phyloP scores from a whole-genome alignment of 768 basidiomycete genomes.

The Leucocoprinus leucothites region DNA sequence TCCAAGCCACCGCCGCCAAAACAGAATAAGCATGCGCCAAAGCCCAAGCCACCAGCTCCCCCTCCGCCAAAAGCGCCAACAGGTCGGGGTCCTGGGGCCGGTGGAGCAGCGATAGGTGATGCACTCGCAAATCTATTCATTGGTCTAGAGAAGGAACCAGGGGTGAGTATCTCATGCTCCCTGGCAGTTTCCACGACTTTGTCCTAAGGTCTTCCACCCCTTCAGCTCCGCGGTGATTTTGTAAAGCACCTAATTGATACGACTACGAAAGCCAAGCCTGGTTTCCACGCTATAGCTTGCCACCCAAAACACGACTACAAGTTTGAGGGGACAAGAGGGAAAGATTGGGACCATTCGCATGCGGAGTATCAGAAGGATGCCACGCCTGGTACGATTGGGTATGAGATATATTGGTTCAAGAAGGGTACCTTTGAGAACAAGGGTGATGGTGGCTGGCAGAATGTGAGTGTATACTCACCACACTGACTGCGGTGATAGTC shows the following conservation, averaged over 20 bases:
- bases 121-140: not conserved
- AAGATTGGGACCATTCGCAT: slow-evolving; percentile 13
- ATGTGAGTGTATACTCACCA: slow-evolving; percentile 16
- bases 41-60: no score
- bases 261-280: not conserved
- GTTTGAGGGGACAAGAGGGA: slow-evolving; percentile 9
- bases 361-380: not conserved
- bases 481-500: not conserved
- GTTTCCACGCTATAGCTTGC: slow-evolving; percentile 5
- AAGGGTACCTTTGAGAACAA: slow-evolving; percentile 16
- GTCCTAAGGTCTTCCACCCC: not conserved
- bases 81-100: not conserved
- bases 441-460: slow-evolving; percentile 23
- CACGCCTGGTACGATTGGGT: slow-evolving; percentile 10
- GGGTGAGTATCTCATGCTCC: not conserved
- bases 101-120: not conserved
- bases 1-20: no score
- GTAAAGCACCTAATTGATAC: no score
- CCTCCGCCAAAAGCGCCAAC: no score
- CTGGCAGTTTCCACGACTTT: no score
- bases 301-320: slow-evolving; percentile 8
- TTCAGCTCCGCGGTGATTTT: not conserved
- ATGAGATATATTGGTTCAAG: slow-evolving; percentile 22
- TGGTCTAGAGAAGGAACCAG: not conserved
- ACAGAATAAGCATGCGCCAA: no score